phyloP scores from a whole-genome alignment of 257 asterid species.

The Solanum arcanum region DNA sequence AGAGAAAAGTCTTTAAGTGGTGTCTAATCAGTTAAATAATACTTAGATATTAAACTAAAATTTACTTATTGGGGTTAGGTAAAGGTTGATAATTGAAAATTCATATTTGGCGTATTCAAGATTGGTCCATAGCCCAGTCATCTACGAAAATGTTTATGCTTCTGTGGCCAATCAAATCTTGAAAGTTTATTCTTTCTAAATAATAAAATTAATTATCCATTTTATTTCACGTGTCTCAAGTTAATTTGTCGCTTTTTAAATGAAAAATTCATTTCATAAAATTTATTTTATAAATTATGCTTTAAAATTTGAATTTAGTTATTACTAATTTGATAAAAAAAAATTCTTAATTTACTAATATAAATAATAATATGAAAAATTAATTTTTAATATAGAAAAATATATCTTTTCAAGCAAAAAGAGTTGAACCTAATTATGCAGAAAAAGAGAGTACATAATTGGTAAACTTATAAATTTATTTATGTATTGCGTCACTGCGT shows the following conservation, averaged over 20 bases:
- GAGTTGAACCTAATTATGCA: too few species aligned
- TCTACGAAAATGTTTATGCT: not conserved
- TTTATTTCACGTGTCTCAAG: not conserved
- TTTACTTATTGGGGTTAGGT: conserved; percentile 22
- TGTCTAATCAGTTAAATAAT: conserved; percentile 14
- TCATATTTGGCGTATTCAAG: conserved; percentile 1
- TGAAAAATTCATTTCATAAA: not conserved
- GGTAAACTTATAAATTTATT: too few species aligned
- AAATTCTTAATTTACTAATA: not conserved
- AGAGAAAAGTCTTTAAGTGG: not conserved
- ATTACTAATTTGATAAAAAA: not conserved
- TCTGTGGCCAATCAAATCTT: not conserved
- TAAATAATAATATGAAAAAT: too few species aligned
- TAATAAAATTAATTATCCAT: not conserved
- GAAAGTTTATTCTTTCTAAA: not conserved
- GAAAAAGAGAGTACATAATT: too few species aligned
- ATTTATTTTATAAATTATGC: not conserved
- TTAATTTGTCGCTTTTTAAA: not conserved
- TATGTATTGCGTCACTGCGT: not conserved
- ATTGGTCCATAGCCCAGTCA: not conserved
- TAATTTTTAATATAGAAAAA: too few species aligned
- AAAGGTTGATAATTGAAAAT: conserved; percentile 7
- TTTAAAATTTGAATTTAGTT: not conserved
- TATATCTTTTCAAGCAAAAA: too few species aligned
- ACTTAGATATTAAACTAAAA: not conserved